Evolutionary conservation across 805 yeast species (phyloP), one percentile per base, ranked within the genome.

Genomic region (Wickerhamomyces bovis): DNA sequence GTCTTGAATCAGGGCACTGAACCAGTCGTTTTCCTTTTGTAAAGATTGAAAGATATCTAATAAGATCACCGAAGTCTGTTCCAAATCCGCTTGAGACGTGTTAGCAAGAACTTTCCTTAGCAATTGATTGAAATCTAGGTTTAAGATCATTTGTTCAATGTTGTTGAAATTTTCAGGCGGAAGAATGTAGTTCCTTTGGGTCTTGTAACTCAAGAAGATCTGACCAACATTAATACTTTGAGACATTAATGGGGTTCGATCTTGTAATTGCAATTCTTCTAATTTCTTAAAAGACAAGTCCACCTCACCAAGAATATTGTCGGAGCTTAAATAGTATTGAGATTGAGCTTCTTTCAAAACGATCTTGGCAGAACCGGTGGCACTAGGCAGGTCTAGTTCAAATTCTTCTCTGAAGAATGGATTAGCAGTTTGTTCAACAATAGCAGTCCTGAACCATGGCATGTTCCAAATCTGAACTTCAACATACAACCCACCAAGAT

Each of bases 401-500:
- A 86, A 85, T 40, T 73, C 78, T 57, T 90, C 96, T 58, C 89
- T 79, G 94, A 96, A 90, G 60, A 87, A 87, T 1, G 95, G 90
- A 45, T 73, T 72, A 0, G 62, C 53, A 3, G 63, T 47, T 41
- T 75, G 68, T 33, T 70, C 67, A 0, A 83, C 83, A 7, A 78
- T 69, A 2, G 89, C 82, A 0, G 97, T 87, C 53, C 89, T 70
- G 35, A 85, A 87, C 88, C 92, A 85, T 0, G 84, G 79, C 41
- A 78, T 71, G 18, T 78, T 81, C 84, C 94, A 85, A 61, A 87
- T 71, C 16, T 75, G 67, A 3, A 89, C 70, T 55, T 89, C 96
- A 2, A 85, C 79, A 57, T 86, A 90, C 1, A 82, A 55, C 50
- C 54, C 54, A 21, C 49, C 47, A 4, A 33, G 20, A 16, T 33